These are phyloP conservation scores for Eudorina sp. DNA, from an alignment of 139 green algal genomes.

Conservation along the genomic window DNA sequence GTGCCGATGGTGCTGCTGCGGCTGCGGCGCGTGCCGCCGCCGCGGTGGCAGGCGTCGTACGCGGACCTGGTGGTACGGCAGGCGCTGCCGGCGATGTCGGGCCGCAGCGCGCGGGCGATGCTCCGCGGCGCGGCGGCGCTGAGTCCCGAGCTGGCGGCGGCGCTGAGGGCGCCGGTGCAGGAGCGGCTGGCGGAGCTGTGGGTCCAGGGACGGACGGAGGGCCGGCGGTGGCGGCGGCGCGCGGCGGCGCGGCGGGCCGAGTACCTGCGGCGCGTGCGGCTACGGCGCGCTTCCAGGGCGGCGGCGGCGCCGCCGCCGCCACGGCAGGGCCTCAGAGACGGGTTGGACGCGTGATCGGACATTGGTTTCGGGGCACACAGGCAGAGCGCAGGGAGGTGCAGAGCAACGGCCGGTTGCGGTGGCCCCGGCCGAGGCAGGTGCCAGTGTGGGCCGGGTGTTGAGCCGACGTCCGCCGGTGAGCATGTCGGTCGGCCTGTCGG, in stretches of 20 bases:
- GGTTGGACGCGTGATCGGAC: no score
- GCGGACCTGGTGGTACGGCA: neutral
- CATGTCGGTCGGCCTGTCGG: no score
- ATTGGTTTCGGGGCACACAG: no score
- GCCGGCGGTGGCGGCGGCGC: neutral
- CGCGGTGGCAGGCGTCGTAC: constrained; percentile 2
- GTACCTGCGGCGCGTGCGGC: neutral
- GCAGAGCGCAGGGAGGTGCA: no score
- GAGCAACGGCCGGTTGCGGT: no score
- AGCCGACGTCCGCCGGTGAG: no score
- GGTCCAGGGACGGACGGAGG: neutral
- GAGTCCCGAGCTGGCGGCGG: constrained; percentile 14
- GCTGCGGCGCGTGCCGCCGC: constrained; percentile 16
- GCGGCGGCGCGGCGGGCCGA: neutral
- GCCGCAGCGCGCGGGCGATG: neutral
- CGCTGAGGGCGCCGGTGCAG: neutral
- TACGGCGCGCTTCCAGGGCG: no score
- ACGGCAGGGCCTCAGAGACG: no score
- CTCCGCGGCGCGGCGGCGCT: neutral
- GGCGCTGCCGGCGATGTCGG: neutral
- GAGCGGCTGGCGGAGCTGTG: neutral
- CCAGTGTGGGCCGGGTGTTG: no score
- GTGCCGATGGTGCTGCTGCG: constrained; percentile 21
- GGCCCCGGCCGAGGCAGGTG: no score
- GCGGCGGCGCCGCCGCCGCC: no score